Evolutionary conservation across 768 basidiomycete species (phyloP), one percentile per base, ranked within the genome.

Genomic region (Leccinum disarticulatum): DNA sequence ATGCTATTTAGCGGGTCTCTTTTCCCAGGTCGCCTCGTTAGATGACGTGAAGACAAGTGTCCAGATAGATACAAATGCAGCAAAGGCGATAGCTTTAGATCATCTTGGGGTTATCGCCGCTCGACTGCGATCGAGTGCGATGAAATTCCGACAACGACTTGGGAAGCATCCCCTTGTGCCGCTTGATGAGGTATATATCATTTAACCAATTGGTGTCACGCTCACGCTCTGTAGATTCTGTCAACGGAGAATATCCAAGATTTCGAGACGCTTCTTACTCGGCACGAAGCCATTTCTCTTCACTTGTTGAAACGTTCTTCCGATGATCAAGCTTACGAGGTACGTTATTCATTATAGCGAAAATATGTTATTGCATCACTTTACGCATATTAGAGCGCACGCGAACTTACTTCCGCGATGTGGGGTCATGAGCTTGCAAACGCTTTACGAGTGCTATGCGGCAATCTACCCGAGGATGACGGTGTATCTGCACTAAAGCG

Each of bases 81-180:
- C 89, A 0, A 96, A 95, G 72, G 87, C 86, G 1, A 87, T 97
- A 62, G 92, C 95, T 0, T 78, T 98, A 36, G 97, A 99, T 69
- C 93, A 98, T 73, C 79, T 99, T 0, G 97, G 97, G 10, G 81
- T 88, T n/a, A 92, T 99, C 55, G 95, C 91, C 25, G 90, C 94
- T 4, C 84, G 86, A 46, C 81, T 98, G 46, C 83, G 90, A 33
- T 76, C 82, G 0, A 87, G 83, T 38, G 75, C 77, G 54, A 72
- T 87, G 49, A 79, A 68, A 64, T 71, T 69, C 52, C 61, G 67
- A 19, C 63, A 70, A 60, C 61, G 64, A n/a, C 43, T 79, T 74
- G 70, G 60, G 56, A 79, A 73, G 56, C 71, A 60, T 56, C 70
- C 9, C 62, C 50, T 90, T 61, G 79, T 80, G 59, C 79, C 90